Evolutionary conservation across 768 basidiomycete genomes (phyloP).

Genomic region (Auricularia cornea): DNA sequence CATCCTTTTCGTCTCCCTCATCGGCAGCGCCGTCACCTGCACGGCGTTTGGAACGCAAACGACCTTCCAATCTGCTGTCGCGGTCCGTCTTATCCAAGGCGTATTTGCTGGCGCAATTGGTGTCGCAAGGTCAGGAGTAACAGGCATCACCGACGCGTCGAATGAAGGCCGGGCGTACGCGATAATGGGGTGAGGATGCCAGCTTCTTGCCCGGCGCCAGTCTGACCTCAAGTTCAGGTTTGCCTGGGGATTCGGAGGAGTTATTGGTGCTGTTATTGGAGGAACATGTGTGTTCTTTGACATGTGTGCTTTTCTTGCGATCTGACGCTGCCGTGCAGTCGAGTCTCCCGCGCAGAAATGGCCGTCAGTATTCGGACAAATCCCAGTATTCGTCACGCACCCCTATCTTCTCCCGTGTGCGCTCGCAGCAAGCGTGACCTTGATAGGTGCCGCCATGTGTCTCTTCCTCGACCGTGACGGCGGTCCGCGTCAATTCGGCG

Average conservation of each 20-base stretch:
- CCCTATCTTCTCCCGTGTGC: slow-evolving; percentile 88
- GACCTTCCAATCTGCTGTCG: slow-evolving; percentile 70
- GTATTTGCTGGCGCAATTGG: slow-evolving; percentile 94
- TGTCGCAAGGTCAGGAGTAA: slow-evolving; percentile 85
- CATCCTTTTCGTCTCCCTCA: slow-evolving; percentile 75
- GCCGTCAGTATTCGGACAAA: slow-evolving; percentile 60
- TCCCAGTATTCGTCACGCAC: slow-evolving; percentile 62
- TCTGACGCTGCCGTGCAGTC: slow-evolving; percentile 35
- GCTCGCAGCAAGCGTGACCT: slow-evolving; percentile 70
- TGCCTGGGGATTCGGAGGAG: slow-evolving; percentile 96
- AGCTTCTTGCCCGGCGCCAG: neutral
- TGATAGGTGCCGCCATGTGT: slow-evolving; percentile 60
- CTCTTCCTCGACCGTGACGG: slow-evolving; percentile 92
- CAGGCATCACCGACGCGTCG: slow-evolving; percentile 78
- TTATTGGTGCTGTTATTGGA: slow-evolving; percentile 79
- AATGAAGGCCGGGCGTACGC: slow-evolving; percentile 96
- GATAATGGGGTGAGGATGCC: slow-evolving; percentile 59
- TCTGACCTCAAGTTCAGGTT: slow-evolving; percentile 41
- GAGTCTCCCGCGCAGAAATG: slow-evolving; percentile 83
- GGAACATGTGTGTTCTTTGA: slow-evolving; percentile 54
- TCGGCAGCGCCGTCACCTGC: slow-evolving; percentile 79
- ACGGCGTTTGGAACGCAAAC: slow-evolving; percentile 70
- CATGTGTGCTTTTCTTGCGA: neutral
- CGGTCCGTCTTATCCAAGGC: slow-evolving; percentile 78
- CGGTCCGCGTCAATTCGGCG: slow-evolving; percentile 59